Evolutionary conservation across 208 protist genomes (phyloP), one percentile per base, ranked within the genome.

Genomic region (Wallacemonas rigidus): DNA sequence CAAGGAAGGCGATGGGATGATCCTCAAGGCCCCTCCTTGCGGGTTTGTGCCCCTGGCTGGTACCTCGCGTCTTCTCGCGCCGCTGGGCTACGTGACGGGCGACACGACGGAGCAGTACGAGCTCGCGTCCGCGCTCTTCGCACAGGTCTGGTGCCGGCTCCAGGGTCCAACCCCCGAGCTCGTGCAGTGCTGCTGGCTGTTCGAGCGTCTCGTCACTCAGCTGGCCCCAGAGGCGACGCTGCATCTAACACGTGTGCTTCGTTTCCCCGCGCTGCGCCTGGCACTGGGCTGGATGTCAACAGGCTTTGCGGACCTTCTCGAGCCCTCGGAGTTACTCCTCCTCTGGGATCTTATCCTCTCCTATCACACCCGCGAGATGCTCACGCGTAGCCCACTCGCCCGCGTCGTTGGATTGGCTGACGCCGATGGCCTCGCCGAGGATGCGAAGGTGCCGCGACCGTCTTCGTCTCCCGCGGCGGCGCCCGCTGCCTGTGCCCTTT

Each of bases 131-230:
- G 85, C 88, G 2, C 80, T 97, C 61, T 84, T 84, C 69, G 73
- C 81, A 57, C 87, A 95, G 76, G 64, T 97, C 56, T 97, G 92
- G 90, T 58, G 67, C 14, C 86, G 89, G 8, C 54, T 97, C 64
- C 92, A 95, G 72, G 86, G 92, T 2, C 90, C 92, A 45, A 95
- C 92, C 36, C 89, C 89, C 14, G 92, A 97, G 67, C 75, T 97
- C 40, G 54, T 86, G 51, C 88, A 94, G 74, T 94, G 90, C 69
- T 93, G 85, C 68, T 77, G 87, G 12, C 61, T 97, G 54, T 95
- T 95, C 63, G 92, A 97, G 82, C 53, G 72, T 7, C 68, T 94
- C 12, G 76, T 90, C 39, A 76, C 79, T 40, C 76, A 80, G 14
- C 77, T 88, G 69, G 92, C 92, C 5, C 81, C 85, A 14, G 56